These are phyloP conservation scores for Vitis vinifera DNA, from an alignment of 164 flowering plant species.

Conservation along the genomic window DNA sequence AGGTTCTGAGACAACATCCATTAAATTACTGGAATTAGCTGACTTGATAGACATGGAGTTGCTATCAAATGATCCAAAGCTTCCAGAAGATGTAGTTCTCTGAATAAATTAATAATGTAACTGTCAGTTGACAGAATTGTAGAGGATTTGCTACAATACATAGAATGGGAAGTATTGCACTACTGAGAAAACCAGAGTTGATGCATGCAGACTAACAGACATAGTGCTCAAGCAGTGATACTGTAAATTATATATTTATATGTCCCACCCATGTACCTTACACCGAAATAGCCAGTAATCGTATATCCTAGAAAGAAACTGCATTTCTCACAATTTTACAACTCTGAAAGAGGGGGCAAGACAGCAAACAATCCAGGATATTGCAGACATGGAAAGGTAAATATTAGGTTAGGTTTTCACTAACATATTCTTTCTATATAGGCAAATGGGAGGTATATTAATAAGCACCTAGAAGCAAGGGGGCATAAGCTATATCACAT, in stretches of 20 bases:
- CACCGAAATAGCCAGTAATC: too few relatives aligned
- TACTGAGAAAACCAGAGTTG: background rate
- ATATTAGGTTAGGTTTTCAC: too few relatives aligned
- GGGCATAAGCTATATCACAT: too few relatives aligned
- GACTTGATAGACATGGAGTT: slow-evolving; percentile 57
- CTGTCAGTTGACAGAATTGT: background rate
- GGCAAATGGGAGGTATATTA: too few relatives aligned
- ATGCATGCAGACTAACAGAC: background rate
- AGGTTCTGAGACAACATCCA: slow-evolving; percentile 44
- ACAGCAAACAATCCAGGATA: too few relatives aligned
- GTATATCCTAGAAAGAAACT: too few relatives aligned
- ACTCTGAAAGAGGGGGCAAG: too few relatives aligned
- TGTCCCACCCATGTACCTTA: background rate
- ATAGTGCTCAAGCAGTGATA: slow-evolving; percentile 1
- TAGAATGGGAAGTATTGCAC: background rate
- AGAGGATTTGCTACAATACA: background rate
- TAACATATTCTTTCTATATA: too few relatives aligned
- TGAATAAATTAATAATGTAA: slow-evolving; percentile 30
- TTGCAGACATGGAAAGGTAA: too few relatives aligned
- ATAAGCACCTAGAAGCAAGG: too few relatives aligned
- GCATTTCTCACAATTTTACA: too few relatives aligned
- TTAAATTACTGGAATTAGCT: slow-evolving; percentile 35
- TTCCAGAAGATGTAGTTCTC: slow-evolving; percentile 69
- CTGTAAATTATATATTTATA: background rate
- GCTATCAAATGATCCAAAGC: slow-evolving; percentile 68